Base-by-base conservation (phyloP, 1,284 basidiomycete species). In the Sanghuangporus weigelae region DNA sequence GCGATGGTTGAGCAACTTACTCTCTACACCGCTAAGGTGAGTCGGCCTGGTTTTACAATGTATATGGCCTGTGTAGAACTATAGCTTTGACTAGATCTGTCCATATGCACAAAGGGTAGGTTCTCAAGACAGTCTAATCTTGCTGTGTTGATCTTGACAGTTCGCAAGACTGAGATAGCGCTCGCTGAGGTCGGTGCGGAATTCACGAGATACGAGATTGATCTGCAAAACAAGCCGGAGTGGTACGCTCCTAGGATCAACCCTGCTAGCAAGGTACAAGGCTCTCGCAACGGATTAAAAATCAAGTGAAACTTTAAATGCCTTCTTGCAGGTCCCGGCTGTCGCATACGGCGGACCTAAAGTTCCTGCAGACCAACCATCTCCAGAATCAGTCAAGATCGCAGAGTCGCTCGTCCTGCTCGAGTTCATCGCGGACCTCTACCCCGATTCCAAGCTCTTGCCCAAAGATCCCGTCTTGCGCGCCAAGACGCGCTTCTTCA, bases 201-300 rank as follows among this genome's bases (percentile, higher is more conserved):
- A 0, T 83, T 77, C 69, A 81, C 77, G 35, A 70, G 76, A 36
- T 84, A 76, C 66, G 77, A 83, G 66, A 81, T 89, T 62, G 81
- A 89, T 68, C 72, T 88, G 36, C 62, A 70, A 67, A 83, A 86
- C 76, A 89, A 88, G 74, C 87, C 87, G 0, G 78, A 76, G 57
- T 86, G 85, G 86, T 87, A 85, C 70, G 79, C 81, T 0, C 76
- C 80, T 0, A 77, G 82, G 64, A 79, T 89, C 42, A 89, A 89
- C 72, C 81, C 83, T 1, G 84, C 81, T 1, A 80, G 81, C 71
- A 87, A 88, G 78, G 85, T 84, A 68, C 48, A 76, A 68, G 36
- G 10, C 23, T 63, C 8, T 44, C 38, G 4, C 21, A 35, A 31
- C 31, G 21, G 46, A 59, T 19, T 19, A 42, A n/a, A n/a, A 11